These are phyloP conservation scores for Penicillium brevicompactum DNA, from an alignment of 2,329 filamentous ascomycete genomes.

Conservation along the genomic window DNA sequence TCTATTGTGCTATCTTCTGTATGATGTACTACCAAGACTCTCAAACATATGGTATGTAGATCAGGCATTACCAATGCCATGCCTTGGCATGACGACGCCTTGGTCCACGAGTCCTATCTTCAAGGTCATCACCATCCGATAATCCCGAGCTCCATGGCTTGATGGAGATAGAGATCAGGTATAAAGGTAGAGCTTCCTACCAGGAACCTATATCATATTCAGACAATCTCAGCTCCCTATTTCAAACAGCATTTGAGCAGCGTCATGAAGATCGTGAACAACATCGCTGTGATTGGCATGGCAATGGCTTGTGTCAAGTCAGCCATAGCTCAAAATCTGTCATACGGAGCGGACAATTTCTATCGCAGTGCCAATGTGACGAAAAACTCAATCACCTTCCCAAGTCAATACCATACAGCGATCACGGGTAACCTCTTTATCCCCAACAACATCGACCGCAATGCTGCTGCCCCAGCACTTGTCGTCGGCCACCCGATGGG, in stretches of 20 bases:
- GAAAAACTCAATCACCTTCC: conserved; percentile 18
- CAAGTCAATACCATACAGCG: conserved; percentile 17
- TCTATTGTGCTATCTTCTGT: too few relatives aligned
- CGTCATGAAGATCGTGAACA: conserved; percentile 9
- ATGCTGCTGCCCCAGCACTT: conserved; percentile 16
- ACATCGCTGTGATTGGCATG: conserved; percentile 9
- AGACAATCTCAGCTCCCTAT: too few relatives aligned
- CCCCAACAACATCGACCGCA: conserved; percentile 12
- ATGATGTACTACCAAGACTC: too few relatives aligned
- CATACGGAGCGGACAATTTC: conserved; percentile 27
- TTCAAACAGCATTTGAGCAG: background rate
- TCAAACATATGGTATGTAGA: too few relatives aligned
- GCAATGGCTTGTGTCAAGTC: conserved; percentile 2
- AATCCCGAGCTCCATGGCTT: too few relatives aligned
- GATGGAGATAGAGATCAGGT: too few relatives aligned
- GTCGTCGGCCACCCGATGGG: conserved; percentile 30
- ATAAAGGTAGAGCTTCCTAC: too few relatives aligned
- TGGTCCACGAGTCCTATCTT: too few relatives aligned
- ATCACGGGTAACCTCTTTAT: conserved; percentile 25
- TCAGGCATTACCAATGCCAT: too few relatives aligned
- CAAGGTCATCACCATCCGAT: too few relatives aligned
- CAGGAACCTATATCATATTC: too few relatives aligned
- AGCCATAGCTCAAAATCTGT: conserved; percentile 25
- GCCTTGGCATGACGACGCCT: too few relatives aligned
- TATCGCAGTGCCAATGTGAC: conserved; percentile 26